phyloP scores from a whole-genome alignment of 768 basidiomycete species.

The Termitomyces titanicus region DNA sequence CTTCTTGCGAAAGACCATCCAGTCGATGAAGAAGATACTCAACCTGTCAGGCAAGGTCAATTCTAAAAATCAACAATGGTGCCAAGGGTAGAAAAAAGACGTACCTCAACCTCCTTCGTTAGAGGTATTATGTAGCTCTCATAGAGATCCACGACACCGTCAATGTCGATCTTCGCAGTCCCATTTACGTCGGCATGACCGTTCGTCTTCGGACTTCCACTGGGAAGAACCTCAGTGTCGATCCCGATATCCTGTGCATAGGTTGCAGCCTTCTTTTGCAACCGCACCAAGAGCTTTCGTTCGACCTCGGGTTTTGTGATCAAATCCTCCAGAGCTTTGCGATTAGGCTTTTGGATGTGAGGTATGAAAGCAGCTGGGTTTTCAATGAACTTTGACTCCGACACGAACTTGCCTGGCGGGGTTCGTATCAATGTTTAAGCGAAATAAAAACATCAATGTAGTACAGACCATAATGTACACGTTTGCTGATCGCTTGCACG shows the following conservation, averaged over 20 bases:
- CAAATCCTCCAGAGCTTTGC: conserved; percentile 70
- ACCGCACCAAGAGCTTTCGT: conserved; percentile 70
- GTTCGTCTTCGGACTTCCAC: conserved; percentile 15
- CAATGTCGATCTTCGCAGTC: conserved; percentile 79
- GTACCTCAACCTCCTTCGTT: conserved; percentile 97
- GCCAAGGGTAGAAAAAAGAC: conserved; percentile 8
- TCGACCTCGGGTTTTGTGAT: conserved; percentile 99
- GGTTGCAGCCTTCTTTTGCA: conserved; percentile 79
- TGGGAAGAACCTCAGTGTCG: conserved; percentile 41
- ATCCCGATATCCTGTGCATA: conserved; percentile 82
- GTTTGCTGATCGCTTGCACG: conserved; percentile 96
- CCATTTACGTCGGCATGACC: conserved; percentile 33
- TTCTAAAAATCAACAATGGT: neutral
- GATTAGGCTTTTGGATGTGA: conserved; percentile 81
- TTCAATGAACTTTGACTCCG: conserved; percentile 92
- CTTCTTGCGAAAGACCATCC: conserved; percentile 77
- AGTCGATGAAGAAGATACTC: conserved; percentile 92
- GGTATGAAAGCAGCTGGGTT: conserved; percentile 88
- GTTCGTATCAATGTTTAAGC: neutral
- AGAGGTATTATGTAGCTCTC: conserved; percentile 95
- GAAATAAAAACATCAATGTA: neutral
- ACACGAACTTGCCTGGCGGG: conserved; percentile 95
- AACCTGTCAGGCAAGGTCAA: conserved; percentile 49
- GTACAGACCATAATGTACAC: conserved; percentile 88
- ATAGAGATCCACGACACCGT: conserved; percentile 90